Evolutionary conservation across 2,329 filamentous ascomycete genomes (phyloP).

Genomic region (Calonectria crousiana): DNA sequence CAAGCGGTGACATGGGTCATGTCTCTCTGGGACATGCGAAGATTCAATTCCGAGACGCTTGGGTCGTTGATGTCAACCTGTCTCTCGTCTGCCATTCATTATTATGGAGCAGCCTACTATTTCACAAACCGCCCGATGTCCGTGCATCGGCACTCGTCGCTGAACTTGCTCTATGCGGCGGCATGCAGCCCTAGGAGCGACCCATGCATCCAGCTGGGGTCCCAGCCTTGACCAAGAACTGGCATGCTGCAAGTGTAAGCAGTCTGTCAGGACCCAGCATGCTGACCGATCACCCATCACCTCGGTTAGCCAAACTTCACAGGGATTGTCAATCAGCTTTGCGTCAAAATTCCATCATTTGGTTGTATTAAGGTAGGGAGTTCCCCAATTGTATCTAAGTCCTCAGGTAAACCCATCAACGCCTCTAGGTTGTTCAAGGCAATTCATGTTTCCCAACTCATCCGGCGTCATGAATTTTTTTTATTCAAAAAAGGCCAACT

Average conservation of each 20-base stretch:
- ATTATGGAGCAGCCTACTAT: neutral
- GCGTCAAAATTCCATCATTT: neutral
- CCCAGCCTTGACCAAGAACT: neutral
- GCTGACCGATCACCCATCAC: conserved; percentile 19
- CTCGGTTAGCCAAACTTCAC: neutral
- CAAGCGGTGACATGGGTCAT: neutral
- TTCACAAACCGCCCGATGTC: neutral
- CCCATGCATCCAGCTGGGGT: neutral
- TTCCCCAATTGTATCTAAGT: neutral
- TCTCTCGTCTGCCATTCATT: neutral
- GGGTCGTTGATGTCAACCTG: neutral
- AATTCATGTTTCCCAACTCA: neutral
- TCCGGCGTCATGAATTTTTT: neutral
- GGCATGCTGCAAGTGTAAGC: conserved; percentile 19
- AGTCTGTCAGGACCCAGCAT: conserved; percentile 15
- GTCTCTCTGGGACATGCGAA: neutral
- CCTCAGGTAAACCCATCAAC: neutral
- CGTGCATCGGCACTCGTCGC: conserved; percentile 5
- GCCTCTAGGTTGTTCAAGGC: neutral
- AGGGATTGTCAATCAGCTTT: neutral
- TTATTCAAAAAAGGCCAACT: conserved; percentile 8
- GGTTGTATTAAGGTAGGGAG: neutral
- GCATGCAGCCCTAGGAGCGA: neutral
- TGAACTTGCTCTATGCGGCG: neutral
- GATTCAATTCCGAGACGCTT: neutral